These are phyloP conservation scores for Aspergillus conjunctus DNA, from an alignment of 495 filamentous ascomycete genomes.

Conservation along the genomic window DNA sequence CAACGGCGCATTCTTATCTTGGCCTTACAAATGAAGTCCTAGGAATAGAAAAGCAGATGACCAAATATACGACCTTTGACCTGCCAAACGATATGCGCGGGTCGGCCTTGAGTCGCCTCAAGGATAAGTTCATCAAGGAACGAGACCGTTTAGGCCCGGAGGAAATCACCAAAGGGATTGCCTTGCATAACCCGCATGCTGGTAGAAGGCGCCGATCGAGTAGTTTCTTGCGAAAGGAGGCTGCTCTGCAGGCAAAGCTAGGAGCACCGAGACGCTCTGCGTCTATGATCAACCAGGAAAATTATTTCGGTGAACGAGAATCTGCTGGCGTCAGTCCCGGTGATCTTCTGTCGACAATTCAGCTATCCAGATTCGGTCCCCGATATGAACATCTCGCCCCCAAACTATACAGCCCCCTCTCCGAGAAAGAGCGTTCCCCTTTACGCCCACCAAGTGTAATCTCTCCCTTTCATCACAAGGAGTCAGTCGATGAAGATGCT, in stretches of 20 bases:
- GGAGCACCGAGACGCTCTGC: constrained; percentile 29
- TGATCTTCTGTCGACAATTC: constrained; percentile 79
- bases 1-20: constrained; percentile 90
- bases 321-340: constrained; percentile 62
- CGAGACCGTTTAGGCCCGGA: constrained; percentile 80
- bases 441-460: constrained; percentile 49
- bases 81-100: constrained; percentile 91
- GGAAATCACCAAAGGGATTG: constrained; percentile 90
- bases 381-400: constrained; percentile 37
- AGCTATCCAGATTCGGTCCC: constrained; percentile 63
- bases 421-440: constrained; percentile 57
- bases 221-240: constrained; percentile 77
- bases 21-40: constrained; percentile 89
- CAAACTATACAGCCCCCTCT: constrained; percentile 55
- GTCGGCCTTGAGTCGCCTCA: constrained; percentile 77
- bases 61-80: constrained; percentile 86
- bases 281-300: constrained; percentile 24
- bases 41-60: constrained; percentile 87
- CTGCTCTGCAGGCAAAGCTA: constrained; percentile 67
- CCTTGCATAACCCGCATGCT: constrained; percentile 80
- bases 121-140: constrained; percentile 89
- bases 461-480: constrained; percentile 65
- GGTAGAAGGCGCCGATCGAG: constrained; percentile 70
- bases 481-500: constrained; percentile 80
- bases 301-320: constrained; percentile 29